Evolutionary conservation across 441 rosid genomes (phyloP), one percentile per base, ranked within the genome.

Genomic region (Melastoma candidum): DNA sequence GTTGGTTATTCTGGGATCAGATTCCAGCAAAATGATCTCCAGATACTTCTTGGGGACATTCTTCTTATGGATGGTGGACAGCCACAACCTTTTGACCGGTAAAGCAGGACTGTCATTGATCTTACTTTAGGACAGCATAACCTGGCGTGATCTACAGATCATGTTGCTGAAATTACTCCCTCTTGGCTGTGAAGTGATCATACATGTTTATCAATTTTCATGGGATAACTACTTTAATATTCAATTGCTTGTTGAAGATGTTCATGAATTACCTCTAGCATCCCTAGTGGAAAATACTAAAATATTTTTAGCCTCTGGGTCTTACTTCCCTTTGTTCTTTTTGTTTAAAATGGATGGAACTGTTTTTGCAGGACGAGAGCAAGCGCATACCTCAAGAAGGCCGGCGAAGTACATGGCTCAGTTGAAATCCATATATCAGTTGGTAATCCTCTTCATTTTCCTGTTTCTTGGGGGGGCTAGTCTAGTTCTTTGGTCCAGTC

Each of bases 51-150:
- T 9, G 97, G 96, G 57, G 83, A 89, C 65, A 73, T 82, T 63
- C 72, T 83, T 66, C 93, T 93, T 66, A 93, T 89, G 96, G 79
- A 80, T 68, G 74, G 77, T 65, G 99, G 97, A 44, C 97, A 89
- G 70, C 97, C 97, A 36, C 96, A 83, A 63, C 63, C 82, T 24
- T 93, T 93, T 63, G 93, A 89, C 73, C 78, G 96, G 98, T 84
- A 49, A 65, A 55, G 44, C 8, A 11, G 13, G 41, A 4, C 7
- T 6, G 44, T 43, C 10, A 25, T 12, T 10, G 43, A 39, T 45
- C 45, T 45, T 53, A 53, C 41, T 22, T 4, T 41, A 13, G 13
- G 12, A 55, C 8, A 7, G 22, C 7, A 29, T 29, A 29, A 29
- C 36, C 36, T 6, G 36, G 36, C 7, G 36, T 29, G 36, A 6